Conservation (phyloP, 2,329 filamentous ascomycete species). For the Atkinsonella hypoxylon region DNA sequence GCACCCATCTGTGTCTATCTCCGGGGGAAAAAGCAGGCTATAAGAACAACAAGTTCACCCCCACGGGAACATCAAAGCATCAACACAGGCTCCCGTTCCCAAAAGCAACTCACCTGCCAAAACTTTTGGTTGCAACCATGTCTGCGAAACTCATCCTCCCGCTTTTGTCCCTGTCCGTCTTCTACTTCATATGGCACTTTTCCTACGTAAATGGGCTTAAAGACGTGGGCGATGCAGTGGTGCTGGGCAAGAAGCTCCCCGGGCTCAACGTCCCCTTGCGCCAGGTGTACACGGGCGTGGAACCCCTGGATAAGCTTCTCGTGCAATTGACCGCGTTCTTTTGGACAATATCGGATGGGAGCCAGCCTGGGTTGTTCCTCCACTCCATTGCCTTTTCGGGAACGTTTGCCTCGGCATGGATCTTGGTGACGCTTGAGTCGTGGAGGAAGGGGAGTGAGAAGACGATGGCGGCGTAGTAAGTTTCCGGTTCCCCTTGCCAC, state of each 20-base stretch:
- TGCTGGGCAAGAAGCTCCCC: conserved; percentile 5
- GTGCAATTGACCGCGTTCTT: conserved; percentile 11
- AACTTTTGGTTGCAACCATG: conserved; percentile 3
- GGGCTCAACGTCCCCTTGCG: conserved; percentile 9
- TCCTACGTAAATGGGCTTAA: conserved; percentile 8
- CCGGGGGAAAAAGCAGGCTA: background rate
- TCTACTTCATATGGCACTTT: conserved; percentile 11
- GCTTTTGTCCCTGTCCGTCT: conserved; percentile 8
- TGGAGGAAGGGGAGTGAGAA: conserved; percentile 10
- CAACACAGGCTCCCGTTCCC: too few species aligned
- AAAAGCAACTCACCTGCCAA: background rate
- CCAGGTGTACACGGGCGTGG: conserved; percentile 8
- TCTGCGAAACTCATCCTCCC: conserved; percentile 7
- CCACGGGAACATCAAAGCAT: background rate
- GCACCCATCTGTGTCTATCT: too few species aligned
- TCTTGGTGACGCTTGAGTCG: conserved; percentile 11
- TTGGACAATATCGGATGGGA: conserved; percentile 8
- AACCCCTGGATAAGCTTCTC: conserved; percentile 7
- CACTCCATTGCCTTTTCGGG: conserved; percentile 12
- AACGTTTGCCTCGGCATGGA: conserved; percentile 9
- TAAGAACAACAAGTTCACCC: background rate
- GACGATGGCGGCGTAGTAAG: conserved; percentile 10
- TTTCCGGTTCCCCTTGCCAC: too few species aligned
- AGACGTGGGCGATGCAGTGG: conserved; percentile 3
- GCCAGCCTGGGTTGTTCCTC: conserved; percentile 9